phyloP scores from a whole-genome alignment of 148 eudicot genomes.

The Dianthus caryophyllus region DNA sequence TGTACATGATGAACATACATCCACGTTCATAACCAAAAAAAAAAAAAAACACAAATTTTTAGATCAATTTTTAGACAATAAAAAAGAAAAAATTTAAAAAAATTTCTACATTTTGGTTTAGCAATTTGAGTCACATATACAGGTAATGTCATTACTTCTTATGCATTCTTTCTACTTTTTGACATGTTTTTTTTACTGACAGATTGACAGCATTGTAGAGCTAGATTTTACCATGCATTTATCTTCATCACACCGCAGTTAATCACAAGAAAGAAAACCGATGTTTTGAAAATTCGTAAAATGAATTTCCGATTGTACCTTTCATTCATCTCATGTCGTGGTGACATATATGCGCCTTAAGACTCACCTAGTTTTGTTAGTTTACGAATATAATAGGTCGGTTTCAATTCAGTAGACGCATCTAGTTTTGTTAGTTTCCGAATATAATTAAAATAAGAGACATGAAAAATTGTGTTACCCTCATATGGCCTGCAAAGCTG shows the following conservation, averaged over 20 bases:
- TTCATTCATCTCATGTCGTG: not conserved
- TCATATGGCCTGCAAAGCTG: too few species aligned
- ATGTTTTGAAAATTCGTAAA: not conserved
- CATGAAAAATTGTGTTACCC: too few species aligned
- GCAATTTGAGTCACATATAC: conserved; percentile 1
- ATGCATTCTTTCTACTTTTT: not conserved
- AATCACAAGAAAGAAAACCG: not conserved
- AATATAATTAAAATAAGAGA: too few species aligned
- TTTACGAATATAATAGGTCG: too few species aligned
- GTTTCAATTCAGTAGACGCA: too few species aligned
- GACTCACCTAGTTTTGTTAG: too few species aligned
- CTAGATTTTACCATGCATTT: not conserved
- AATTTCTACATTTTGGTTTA: not conserved
- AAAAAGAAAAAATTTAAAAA: not conserved
- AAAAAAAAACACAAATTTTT: not conserved
- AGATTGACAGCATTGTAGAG: not conserved
- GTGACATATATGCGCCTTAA: not conserved
- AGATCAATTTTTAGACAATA: not conserved
- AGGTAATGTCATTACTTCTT: not conserved
- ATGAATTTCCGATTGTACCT: not conserved
- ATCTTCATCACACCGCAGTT: not conserved
- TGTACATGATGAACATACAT: not conserved
- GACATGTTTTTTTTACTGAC: not conserved
- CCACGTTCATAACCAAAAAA: not conserved
- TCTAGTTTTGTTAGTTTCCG: too few species aligned